A percentile compares a stretch with the other conserved stretches of the same genome.
phyloP scores from a whole-genome alignment of 495 filamentous ascomycete species.

The Aspergillus coremiiformis region DNA sequence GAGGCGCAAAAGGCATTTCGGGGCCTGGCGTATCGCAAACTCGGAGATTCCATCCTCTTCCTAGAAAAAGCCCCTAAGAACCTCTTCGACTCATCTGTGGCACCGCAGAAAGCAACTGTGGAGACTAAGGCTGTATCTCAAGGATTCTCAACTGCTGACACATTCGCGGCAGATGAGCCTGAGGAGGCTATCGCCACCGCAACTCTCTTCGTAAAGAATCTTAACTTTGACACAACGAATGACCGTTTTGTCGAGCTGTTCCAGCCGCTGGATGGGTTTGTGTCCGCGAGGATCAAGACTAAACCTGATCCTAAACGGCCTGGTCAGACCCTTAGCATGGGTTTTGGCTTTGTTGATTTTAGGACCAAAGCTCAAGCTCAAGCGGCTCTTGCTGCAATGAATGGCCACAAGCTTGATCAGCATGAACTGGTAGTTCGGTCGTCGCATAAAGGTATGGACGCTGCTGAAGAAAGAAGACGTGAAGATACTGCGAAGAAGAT shows the following conservation, averaged over 20 bases:
- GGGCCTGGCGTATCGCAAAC: constrained; percentile 74
- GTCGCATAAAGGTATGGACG: constrained; percentile 78
- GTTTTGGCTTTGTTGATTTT: constrained; percentile 93
- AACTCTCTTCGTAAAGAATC: constrained; percentile 86
- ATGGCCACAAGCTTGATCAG: constrained; percentile 76
- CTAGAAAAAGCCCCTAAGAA: constrained; percentile 88
- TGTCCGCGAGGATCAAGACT: constrained; percentile 77
- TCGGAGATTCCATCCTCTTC: constrained; percentile 87
- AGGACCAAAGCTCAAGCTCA: constrained; percentile 65
- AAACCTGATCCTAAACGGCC: constrained; percentile 80
- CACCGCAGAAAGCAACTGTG: constrained; percentile 19
- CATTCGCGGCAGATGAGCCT: constrained; percentile 45
- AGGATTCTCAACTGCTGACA: constrained; percentile 49
- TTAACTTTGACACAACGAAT: constrained; percentile 85
- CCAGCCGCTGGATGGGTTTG: constrained; percentile 72
- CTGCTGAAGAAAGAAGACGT: constrained; percentile 73
- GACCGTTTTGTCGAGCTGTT: constrained; percentile 66
- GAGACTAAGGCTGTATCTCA: constrained; percentile 38
- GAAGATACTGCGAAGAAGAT: constrained; percentile 74
- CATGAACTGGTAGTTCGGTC: constrained; percentile 76
- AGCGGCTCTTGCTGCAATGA: constrained; percentile 73
- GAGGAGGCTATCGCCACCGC: constrained; percentile 53
- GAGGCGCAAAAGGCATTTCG: constrained; percentile 76
- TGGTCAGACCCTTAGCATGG: constrained; percentile 83
- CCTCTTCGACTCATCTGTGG: constrained; percentile 50